Percentiles rank a stretch among this genome's conserved stretches.
phyloP scores from a whole-genome alignment of 169 alveolate species.

The Amoebophrya sp. region DNA sequence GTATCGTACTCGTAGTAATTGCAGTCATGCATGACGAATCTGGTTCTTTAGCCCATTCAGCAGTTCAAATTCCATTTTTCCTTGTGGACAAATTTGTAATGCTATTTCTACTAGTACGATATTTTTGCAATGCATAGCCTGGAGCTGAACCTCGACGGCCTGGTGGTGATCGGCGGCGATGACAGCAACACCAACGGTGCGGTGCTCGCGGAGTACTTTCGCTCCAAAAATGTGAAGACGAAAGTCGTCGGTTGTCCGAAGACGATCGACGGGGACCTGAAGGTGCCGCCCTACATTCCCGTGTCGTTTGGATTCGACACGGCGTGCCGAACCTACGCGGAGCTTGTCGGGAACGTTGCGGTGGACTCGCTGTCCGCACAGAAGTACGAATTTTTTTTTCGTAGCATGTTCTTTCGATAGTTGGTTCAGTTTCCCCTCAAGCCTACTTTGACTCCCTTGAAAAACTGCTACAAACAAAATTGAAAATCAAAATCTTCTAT shows the following conservation, averaged over 20 bases:
- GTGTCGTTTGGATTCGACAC: conserved; percentile 97
- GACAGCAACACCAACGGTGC: conserved; percentile 99
- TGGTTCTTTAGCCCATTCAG: neutral
- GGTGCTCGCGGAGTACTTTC: conserved; percentile 89
- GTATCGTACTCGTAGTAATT: too few relatives aligned
- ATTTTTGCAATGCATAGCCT: conserved; percentile 57
- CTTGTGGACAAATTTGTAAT: too few relatives aligned
- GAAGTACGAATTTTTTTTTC: neutral
- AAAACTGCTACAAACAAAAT: neutral
- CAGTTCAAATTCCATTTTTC: neutral
- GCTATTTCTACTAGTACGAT: too few relatives aligned
- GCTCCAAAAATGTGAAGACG: conserved; percentile 54
- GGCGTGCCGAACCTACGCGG: conserved; percentile 93
- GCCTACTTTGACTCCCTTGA: neutral
- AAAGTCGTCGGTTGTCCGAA: conserved; percentile 95
- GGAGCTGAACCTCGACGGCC: conserved; percentile 88
- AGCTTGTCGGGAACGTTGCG: conserved; percentile 75
- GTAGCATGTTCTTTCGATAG: neutral
- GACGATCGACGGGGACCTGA: conserved; percentile 98
- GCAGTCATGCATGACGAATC: too few relatives aligned
- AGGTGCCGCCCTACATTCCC: conserved; percentile 77
- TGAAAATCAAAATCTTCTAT: too few relatives aligned
- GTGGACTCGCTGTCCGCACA: conserved; percentile 42
- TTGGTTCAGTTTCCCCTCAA: neutral
- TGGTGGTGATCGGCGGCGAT: conserved; percentile 97